Evolutionary conservation across 2,329 filamentous ascomycete genomes (phyloP), one percentile per base, ranked within the genome.

Genomic region (Pseudocercospora crystallina): DNA sequence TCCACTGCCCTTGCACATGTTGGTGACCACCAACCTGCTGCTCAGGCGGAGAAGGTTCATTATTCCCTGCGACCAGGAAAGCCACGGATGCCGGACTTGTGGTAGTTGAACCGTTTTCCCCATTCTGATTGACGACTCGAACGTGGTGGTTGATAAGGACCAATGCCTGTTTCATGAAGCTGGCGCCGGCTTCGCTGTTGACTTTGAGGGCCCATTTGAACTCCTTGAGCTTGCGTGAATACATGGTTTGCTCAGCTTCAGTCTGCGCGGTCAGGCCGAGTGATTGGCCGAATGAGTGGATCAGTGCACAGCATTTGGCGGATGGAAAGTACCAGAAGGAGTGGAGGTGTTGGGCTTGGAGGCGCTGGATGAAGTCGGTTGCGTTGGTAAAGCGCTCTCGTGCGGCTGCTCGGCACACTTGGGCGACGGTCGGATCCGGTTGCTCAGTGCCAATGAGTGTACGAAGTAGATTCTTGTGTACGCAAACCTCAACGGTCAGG

Each of bases 321-420:
- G 73, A 73, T 5, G 71, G 68, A 12, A 71, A 76, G 51, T 73
- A 75, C 74, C 74, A 77, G 61, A 76, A 76, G 0, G 73, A 73
- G 32, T 73, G 69, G 7, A 76, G 65, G 40, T 77, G 74, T 30
- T 73, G 71, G 5, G 72, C 70, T 33, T 72, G 71, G 5, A 77
- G 63, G 13, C 67, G 61, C 31, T 73, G 69, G n/a, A 76, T 66
- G 49, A 77, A 75, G 13, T 70, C 69, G 54, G 75, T 72, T n/a
- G 73, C 72, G 12, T 70, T 73, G 32, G 65, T 65, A 29, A 76
- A 69, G 5, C 74, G 69, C 3, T 69, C 69, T 44, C 69, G 68
- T 17, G 73, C 73, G n/a, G 73, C 73, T 40, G 64, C 62, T 3
- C 73, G 72, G 50, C 71, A 74, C 33, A 73, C 70, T 13, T 58